Evolutionary conservation across 768 basidiomycete genomes (phyloP).

Genomic region (Grammothele lineata): DNA sequence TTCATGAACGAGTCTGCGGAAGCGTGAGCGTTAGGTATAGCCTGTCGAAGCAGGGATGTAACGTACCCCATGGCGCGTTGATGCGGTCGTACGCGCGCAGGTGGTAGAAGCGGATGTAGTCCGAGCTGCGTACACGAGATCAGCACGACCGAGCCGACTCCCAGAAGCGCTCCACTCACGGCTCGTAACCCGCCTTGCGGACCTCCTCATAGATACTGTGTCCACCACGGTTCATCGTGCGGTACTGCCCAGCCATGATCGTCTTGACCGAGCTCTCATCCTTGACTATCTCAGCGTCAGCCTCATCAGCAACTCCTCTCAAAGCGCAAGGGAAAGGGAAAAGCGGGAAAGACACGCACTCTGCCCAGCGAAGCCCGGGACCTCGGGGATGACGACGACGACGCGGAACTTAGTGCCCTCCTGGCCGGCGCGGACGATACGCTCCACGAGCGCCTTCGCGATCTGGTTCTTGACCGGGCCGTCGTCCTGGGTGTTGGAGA

Average conservation of each 20-base stretch:
- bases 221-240: slow-evolving; percentile 88
- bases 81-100: slow-evolving; percentile 88
- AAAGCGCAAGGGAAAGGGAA: no score
- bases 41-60: background rate
- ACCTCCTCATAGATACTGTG: slow-evolving; percentile 82
- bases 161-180: slow-evolving; percentile 36
- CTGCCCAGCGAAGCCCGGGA: slow-evolving; percentile 81
- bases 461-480: slow-evolving; percentile 75
- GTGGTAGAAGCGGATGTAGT: slow-evolving; percentile 91
- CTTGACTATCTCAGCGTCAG: slow-evolving; percentile 58
- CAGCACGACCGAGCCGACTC: background rate
- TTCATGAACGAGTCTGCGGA: slow-evolving; percentile 47
- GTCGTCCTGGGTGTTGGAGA: slow-evolving; percentile 63
- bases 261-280: slow-evolving; percentile 57
- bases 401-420: slow-evolving; percentile 80
- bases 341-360: no score
- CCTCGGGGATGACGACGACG: slow-evolving; percentile 82
- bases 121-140: slow-evolving; percentile 39
- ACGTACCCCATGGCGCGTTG: slow-evolving; percentile 65
- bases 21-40: background rate
- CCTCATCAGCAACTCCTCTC: background rate
- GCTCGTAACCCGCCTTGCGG: slow-evolving; percentile 71
- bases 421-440: slow-evolving; percentile 77
- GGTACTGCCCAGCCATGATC: slow-evolving; percentile 86
- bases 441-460: slow-evolving; percentile 74